Base-by-base conservation (phyloP, 768 basidiomycete genomes). In the Collybiopsis luxurians region DNA sequence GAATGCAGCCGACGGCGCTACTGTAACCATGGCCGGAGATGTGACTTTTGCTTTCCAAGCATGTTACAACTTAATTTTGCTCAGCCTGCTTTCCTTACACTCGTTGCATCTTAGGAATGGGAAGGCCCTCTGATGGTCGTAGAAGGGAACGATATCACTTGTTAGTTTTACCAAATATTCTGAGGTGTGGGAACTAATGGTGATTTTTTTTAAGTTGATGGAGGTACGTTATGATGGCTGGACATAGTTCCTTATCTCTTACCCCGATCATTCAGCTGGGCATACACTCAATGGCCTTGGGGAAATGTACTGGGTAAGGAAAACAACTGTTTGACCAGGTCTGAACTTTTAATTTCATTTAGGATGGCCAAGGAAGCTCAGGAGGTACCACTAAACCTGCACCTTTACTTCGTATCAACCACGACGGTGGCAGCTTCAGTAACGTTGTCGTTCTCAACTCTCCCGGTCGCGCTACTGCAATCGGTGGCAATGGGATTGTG, bases 21-120 rank as follows among this genome's bases (percentile, higher is more conserved):
- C 67, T 12, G 79, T 82, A 54, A 77, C 75, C 47, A 63, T 82
- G 61, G 53, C 67, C 53, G 81, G 81, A 26, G 73, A 80, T 7
- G 66, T 82, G 42, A 59, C 65, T 7, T 82, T 82, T 60, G 77
- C 69, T 1, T 71, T 70, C 27, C 5, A 49, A 51, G 69, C 53
- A 23, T 73, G 74, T 73, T 34, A 1, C 73, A 74, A 43, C 23
- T 12, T 10, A 40, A 36, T 24, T 19, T 24, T 49, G 21, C 15
- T 30, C 27, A 49, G 9, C 26, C 74, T 70, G 26, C 58, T 75
- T 38, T 73, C 76, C 61, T 66, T 61, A 31, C 21, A 38, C n/a
- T 24, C 45, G 19, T 13, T 31, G 28, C 26, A 36, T 52, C 28
- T 38, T 38, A 23, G 60, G 48, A 57, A 31, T 61, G 60, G 60